A percentile compares a stretch with the other conserved stretches of the same genome.
These are phyloP conservation scores for Penicillium sp. DNA, from an alignment of 2,329 filamentous ascomycete species.

Conservation along the genomic window DNA sequence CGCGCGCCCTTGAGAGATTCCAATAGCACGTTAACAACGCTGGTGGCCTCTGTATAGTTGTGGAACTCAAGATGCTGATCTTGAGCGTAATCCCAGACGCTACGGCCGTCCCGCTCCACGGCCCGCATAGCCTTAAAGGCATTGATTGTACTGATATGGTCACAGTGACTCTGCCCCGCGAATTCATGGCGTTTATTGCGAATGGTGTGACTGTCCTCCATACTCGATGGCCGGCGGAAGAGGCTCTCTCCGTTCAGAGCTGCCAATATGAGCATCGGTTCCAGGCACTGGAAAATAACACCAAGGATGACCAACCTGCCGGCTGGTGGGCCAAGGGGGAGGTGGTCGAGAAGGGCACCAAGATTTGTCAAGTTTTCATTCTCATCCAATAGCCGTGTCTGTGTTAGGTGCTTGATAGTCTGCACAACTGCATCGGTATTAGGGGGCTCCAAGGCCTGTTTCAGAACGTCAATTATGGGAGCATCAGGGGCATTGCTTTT, in stretches of 20 bases:
- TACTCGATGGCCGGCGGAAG: slow-evolving; percentile 28
- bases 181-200: slow-evolving; percentile 30
- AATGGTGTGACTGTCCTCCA: slow-evolving; percentile 20
- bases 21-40: background rate
- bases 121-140: slow-evolving; percentile 44
- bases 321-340: slow-evolving; percentile 47
- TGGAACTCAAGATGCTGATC: slow-evolving; percentile 6
- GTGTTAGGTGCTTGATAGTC: slow-evolving; percentile 33
- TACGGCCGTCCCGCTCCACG: slow-evolving; percentile 16
- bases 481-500: slow-evolving; percentile 41
- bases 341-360: slow-evolving; percentile 44
- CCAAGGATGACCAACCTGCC: slow-evolving; percentile 55
- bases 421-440: slow-evolving; percentile 34
- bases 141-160: slow-evolving; percentile 49
- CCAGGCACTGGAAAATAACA: slow-evolving; percentile 53
- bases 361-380: slow-evolving; percentile 48
- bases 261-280: slow-evolving; percentile 51
- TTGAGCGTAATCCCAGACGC: slow-evolving; percentile 32
- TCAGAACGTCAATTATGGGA: slow-evolving; percentile 44
- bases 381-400: slow-evolving; percentile 45
- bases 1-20: background rate
- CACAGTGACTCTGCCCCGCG: slow-evolving; percentile 40
- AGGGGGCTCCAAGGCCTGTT: slow-evolving; percentile 49
- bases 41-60: slow-evolving; percentile 1
- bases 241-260: slow-evolving; percentile 34